Conservation (phyloP, 1,139 yeast genomes). For the Maudiozyma humilis region DNA sequence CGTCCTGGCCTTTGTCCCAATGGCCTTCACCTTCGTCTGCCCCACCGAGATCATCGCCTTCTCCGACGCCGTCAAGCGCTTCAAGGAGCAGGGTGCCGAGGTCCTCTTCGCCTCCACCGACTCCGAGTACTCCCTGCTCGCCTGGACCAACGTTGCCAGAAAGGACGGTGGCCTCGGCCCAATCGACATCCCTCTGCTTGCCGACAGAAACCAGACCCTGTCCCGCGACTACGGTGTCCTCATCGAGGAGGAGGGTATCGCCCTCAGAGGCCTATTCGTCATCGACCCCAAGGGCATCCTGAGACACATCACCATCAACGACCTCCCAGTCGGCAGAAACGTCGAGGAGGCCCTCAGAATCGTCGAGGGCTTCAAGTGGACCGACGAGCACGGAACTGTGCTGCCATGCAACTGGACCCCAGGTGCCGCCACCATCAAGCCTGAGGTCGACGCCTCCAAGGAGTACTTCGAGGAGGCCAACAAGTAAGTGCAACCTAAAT, state of each 20-base stretch:
- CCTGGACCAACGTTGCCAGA: conserved; percentile 96
- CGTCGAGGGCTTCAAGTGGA: conserved; percentile 97
- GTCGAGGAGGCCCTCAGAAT: conserved; percentile 96
- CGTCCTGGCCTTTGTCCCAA: conserved; percentile 89
- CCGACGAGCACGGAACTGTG: conserved; percentile 96
- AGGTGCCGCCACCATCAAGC: conserved; percentile 91
- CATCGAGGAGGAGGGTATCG: conserved; percentile 90
- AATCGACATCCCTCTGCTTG: conserved; percentile 84
- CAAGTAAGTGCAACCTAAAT: conserved; percentile 6
- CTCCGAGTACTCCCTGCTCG: conserved; percentile 93
- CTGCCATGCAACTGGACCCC: conserved; percentile 99
- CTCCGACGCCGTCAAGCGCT: conserved; percentile 88
- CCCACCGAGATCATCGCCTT: conserved; percentile 98
- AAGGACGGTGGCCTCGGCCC: conserved; percentile 98
- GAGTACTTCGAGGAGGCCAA: conserved; percentile 29
- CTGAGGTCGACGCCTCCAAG: conserved; percentile 71
- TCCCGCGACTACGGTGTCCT: conserved; percentile 95
- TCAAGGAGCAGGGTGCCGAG: conserved; percentile 78
- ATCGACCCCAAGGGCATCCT: conserved; percentile 91
- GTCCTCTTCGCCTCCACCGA: conserved; percentile 95
- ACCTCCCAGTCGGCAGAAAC: conserved; percentile 97
- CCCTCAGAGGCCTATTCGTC: conserved; percentile 94
- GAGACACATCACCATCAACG: conserved; percentile 96
- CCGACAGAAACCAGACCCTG: conserved; percentile 94
- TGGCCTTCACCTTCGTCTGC: conserved; percentile 98